These are phyloP conservation scores for Magnolia sinica DNA, from an alignment of 164 flowering plant genomes.

Conservation along the genomic window DNA sequence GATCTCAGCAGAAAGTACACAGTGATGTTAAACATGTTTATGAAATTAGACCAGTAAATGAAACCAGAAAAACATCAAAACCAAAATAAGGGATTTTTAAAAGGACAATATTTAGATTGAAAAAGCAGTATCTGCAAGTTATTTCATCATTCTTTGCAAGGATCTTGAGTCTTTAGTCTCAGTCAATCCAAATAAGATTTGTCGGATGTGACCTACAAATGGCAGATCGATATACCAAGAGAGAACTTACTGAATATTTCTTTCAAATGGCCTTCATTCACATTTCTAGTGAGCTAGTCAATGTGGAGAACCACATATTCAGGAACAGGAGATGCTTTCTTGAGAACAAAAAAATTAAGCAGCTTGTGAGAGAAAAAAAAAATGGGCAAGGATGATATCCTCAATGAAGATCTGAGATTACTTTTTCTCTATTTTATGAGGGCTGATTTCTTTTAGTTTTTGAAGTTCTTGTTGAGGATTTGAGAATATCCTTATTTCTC, in stretches of 20 bases:
- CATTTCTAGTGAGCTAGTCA: conserved; percentile 86
- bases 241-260: conserved; percentile 82
- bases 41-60: too few species aligned
- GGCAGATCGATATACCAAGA: neutral
- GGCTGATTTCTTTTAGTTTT: too few species aligned
- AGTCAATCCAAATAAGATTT: neutral
- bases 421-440: too few species aligned
- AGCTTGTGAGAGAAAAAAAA: neutral
- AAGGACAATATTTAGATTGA: neutral
- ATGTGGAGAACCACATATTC: conserved; percentile 82
- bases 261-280: conserved; percentile 85
- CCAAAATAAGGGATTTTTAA: neutral
- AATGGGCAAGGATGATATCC: too few species aligned
- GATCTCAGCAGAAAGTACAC: too few species aligned
- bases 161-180: neutral
- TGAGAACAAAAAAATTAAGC: conserved; percentile 21
- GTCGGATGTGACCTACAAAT: neutral
- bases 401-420: too few species aligned
- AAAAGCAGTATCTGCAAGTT: neutral
- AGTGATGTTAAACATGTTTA: too few species aligned
- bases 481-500: too few species aligned
- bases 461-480: too few species aligned
- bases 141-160: neutral
- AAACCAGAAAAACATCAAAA: too few species aligned
- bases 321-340: conserved; percentile 61